Evolutionary conservation across 2,329 filamentous ascomycete genomes (phyloP).

Genomic region (Pezizomycotina sp.): DNA sequence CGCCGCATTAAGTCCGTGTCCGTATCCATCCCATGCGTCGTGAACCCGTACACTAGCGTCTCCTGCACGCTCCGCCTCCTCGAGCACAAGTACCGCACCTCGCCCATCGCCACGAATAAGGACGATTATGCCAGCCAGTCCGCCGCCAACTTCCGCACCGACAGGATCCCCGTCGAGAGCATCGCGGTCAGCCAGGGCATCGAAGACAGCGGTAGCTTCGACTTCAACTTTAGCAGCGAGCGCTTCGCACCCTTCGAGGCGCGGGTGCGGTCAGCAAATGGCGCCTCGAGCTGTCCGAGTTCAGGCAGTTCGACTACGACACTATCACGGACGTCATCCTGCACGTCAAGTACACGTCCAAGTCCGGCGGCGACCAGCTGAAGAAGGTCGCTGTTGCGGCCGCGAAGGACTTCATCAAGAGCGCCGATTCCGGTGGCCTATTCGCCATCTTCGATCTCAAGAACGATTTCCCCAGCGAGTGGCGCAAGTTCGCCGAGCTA

Average conservation of each 20-base stretch:
- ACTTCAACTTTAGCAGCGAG: conserved; percentile 26
- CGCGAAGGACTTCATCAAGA: conserved; percentile 1
- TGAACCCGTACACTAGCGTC: conserved; percentile 26
- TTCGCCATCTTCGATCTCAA: not conserved
- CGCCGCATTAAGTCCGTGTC: conserved; percentile 28
- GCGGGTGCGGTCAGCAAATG: conserved; percentile 28
- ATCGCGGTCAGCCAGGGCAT: conserved; percentile 24
- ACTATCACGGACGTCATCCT: conserved; percentile 29
- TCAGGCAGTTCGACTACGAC: conserved; percentile 28
- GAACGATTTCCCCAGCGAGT: not conserved
- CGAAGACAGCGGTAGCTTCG: conserved; percentile 29
- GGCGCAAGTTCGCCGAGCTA: too few relatives aligned
- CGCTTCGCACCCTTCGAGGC: conserved; percentile 30
- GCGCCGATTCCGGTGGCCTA: not conserved
- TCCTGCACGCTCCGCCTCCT: conserved; percentile 25
- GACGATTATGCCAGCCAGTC: conserved; percentile 5
- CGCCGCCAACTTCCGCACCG: conserved; percentile 19
- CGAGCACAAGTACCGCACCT: not conserved
- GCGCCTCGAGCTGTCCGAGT: conserved; percentile 25
- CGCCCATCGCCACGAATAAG: not conserved
- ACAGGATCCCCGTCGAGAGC: conserved; percentile 22
- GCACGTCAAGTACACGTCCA: conserved; percentile 29
- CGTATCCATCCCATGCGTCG: conserved; percentile 27
- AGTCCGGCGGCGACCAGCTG: conserved; percentile 26
- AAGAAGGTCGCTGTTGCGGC: conserved; percentile 10